These are phyloP conservation scores for Beauveria bassiana DNA, from an alignment of 2,329 filamentous ascomycete species.

Conservation along the genomic window DNA sequence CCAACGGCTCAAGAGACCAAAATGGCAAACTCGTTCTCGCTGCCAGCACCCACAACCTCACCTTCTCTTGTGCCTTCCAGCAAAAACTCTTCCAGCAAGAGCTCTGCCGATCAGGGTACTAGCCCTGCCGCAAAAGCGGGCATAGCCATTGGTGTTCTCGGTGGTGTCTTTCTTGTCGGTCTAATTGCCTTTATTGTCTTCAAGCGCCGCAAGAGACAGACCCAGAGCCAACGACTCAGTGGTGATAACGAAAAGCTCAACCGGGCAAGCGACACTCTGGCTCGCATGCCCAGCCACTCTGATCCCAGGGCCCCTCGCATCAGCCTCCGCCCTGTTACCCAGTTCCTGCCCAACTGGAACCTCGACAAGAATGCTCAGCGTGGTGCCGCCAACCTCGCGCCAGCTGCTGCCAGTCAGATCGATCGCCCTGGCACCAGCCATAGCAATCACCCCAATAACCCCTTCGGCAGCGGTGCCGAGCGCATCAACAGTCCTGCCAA, in stretches of 20 bases:
- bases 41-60: conserved; percentile 5
- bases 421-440: conserved; percentile 39
- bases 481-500: conserved; percentile 21
- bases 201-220: conserved; percentile 61
- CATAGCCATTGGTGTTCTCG: conserved; percentile 73
- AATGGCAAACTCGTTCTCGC: not conserved
- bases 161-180: conserved; percentile 58
- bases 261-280: conserved; percentile 17
- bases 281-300: conserved; percentile 9
- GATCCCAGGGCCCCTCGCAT: conserved; percentile 60
- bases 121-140: conserved; percentile 59
- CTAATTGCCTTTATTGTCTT: conserved; percentile 65
- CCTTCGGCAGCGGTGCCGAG: conserved; percentile 60
- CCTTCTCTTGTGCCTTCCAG: not conserved
- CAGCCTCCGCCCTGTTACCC: conserved; percentile 75
- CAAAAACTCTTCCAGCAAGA: not conserved
- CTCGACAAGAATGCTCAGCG: conserved; percentile 35
- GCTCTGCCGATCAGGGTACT: conserved; percentile 14
- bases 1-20: not conserved
- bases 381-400: conserved; percentile 28
- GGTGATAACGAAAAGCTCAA: conserved; percentile 58
- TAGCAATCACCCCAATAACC: conserved; percentile 54
- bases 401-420: conserved; percentile 32
- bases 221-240: conserved; percentile 36
- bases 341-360: conserved; percentile 65